Evolutionary conservation across 306 rosid species (phyloP).

Genomic region (Prunus dulcis): DNA sequence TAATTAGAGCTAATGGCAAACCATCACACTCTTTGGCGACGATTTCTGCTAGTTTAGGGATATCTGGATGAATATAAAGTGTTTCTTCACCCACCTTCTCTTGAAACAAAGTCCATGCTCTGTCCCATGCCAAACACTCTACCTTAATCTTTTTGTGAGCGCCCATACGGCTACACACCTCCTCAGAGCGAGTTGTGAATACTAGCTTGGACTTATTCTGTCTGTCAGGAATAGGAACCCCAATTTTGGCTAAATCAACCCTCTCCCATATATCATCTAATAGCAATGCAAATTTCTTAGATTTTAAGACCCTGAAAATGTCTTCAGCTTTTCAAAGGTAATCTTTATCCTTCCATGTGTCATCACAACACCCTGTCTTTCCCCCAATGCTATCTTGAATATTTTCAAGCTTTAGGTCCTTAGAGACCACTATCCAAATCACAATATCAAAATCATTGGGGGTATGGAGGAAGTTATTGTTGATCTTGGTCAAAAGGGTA

Average conservation of each 20-base stretch:
- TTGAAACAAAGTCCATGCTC: not conserved
- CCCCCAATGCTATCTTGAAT: conserved; percentile 1
- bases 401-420: conserved; percentile 4
- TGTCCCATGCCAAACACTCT: not conserved
- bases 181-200: conserved; percentile 1
- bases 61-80: not conserved
- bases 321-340: not conserved
- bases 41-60: not conserved
- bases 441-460: not conserved
- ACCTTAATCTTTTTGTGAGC: not conserved
- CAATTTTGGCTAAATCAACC: not conserved
- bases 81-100: not conserved
- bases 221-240: not conserved
- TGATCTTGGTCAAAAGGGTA: not conserved
- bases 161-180: not conserved
- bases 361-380: not conserved
- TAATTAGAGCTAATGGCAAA: not conserved
- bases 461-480: not conserved
- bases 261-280: not conserved
- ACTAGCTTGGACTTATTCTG: not conserved
- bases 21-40: not conserved
- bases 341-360: not conserved
- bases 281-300: not conserved
- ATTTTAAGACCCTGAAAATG: not conserved
- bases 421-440: conserved; percentile 25